Conservation (phyloP, 2,329 filamentous ascomycete genomes). For the Fusarium buxicola region DNA sequence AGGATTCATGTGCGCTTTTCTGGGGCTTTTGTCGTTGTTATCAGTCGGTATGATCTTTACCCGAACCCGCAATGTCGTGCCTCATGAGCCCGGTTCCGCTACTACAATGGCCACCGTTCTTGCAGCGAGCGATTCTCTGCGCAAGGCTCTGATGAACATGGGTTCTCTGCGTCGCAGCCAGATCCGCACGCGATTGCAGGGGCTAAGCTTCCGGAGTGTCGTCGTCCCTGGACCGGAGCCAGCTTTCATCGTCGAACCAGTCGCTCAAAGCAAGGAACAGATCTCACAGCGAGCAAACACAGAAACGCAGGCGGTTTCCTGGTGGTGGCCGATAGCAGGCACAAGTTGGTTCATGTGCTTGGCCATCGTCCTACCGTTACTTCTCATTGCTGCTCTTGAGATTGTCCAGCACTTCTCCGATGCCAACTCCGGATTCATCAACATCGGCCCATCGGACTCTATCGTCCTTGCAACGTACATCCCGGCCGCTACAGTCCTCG, state of each 20-base stretch:
- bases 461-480: conserved; percentile 48
- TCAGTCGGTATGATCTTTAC: conserved; percentile 29
- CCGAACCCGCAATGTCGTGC: conserved; percentile 23
- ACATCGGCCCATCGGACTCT: conserved; percentile 21
- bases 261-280: conserved; percentile 18
- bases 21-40: conserved; percentile 20
- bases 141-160: conserved; percentile 22
- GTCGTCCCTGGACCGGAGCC: conserved; percentile 12
- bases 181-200: conserved; percentile 21
- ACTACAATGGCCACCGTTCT: conserved; percentile 27
- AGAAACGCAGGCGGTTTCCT: conserved; percentile 16
- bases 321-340: conserved; percentile 42
- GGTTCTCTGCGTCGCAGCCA: conserved; percentile 19
- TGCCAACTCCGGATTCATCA: conserved; percentile 41
- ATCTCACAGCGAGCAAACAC: neutral
- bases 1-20: conserved; percentile 27
- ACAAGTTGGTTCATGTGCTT: conserved; percentile 42
- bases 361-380: conserved; percentile 39
- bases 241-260: conserved; percentile 23
- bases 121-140: conserved; percentile 20
- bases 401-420: conserved; percentile 43
- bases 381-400: conserved; percentile 37
- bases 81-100: conserved; percentile 27
- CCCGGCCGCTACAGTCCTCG: conserved; percentile 34
- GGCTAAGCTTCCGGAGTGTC: conserved; percentile 21